These are phyloP conservation scores for Triticum timopheevii DNA, from an alignment of 176 grass and related monocot species.

Conservation along the genomic window DNA sequence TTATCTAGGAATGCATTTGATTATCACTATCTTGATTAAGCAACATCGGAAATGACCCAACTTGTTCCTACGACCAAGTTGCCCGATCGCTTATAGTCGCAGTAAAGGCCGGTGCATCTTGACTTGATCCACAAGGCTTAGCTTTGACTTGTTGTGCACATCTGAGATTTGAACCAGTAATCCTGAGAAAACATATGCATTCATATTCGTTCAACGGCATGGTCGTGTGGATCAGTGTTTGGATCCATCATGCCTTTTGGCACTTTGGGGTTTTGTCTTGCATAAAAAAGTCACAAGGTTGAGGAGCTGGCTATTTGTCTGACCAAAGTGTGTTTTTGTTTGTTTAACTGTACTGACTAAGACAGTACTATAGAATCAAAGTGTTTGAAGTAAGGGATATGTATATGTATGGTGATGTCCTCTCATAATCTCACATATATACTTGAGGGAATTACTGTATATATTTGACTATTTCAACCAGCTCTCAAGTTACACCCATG, in stretches of 20 bases:
- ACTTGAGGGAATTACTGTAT: neutral
- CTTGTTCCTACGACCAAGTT: no score
- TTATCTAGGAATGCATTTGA: neutral
- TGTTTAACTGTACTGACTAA: neutral
- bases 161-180: neutral
- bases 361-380: neutral
- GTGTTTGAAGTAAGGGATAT: neutral
- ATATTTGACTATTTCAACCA: no score
- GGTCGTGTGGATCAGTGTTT: neutral
- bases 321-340: neutral
- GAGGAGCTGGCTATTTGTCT: neutral
- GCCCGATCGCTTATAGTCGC: no score
- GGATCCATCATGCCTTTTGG: neutral
- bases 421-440: neutral
- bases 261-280: neutral
- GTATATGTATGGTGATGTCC: no score
- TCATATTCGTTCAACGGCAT: neutral
- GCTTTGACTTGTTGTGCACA: neutral
- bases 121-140: neutral
- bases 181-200: neutral
- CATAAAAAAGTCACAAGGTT: neutral
- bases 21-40: neutral
- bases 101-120: no score
- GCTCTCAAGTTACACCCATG: no score
- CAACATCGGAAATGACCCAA: no score